Evolutionary conservation across 2,329 filamentous ascomycete species (phyloP).

Genomic region (Colletotrichum lini): DNA sequence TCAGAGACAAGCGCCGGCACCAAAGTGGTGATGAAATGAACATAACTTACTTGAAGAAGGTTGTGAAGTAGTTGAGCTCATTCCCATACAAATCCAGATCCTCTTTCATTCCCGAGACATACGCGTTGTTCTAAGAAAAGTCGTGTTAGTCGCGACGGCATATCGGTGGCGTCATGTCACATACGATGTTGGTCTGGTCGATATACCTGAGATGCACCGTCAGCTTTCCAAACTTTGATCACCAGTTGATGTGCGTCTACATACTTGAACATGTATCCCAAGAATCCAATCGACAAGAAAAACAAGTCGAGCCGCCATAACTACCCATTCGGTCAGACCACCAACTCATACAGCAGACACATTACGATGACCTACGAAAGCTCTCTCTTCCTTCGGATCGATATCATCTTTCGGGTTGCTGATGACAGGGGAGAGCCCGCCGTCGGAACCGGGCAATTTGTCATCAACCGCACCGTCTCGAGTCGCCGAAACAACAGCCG

Average conservation of each 20-base stretch:
- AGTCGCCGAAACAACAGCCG: neutral
- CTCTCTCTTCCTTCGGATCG: conserved; percentile 33
- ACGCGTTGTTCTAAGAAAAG: conserved; percentile 44
- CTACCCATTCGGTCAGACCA: neutral
- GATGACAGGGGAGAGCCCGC: neutral
- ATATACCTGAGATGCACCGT: conserved; percentile 14
- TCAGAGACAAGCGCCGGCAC: neutral
- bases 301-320: conserved; percentile 33
- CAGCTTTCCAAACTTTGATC: neutral
- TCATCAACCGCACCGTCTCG: neutral
- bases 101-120: conserved; percentile 49
- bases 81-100: conserved; percentile 47
- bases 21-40: too few relatives aligned
- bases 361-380: conserved; percentile 8
- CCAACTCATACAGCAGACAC: rapidly evolving
- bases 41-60: conserved; percentile 41
- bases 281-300: conserved; percentile 27
- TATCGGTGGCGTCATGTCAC: rapidly evolving
- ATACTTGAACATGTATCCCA: conserved; percentile 37
- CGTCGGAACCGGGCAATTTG: neutral
- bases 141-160: neutral
- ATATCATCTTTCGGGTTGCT: conserved; percentile 19
- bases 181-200: conserved; percentile 33
- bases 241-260: neutral
- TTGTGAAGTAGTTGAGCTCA: conserved; percentile 46